Conservation (phyloP, 2,329 filamentous ascomycete genomes). For the Xylaria sp. region DNA sequence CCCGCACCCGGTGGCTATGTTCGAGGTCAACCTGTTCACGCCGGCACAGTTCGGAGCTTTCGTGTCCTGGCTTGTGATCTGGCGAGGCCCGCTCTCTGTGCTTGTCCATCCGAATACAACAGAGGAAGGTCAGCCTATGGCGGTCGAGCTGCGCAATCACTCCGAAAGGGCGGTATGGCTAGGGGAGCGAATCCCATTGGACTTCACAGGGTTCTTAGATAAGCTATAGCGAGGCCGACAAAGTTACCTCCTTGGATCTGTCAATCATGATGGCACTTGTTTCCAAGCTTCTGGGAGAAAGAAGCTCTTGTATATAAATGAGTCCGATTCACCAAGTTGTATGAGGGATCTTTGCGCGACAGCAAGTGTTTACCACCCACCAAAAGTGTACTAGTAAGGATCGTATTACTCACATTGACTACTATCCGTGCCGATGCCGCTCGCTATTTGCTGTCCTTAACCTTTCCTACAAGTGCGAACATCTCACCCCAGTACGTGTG, state of each 20-base stretch:
- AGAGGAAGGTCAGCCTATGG: slow-evolving; percentile 47
- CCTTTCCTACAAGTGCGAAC: neutral
- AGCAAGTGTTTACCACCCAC: no score
- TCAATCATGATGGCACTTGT: no score
- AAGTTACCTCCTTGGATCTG: no score
- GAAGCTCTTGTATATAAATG: no score
- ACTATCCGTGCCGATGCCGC: no score
- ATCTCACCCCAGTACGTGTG: neutral
- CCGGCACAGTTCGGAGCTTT: slow-evolving; percentile 92
- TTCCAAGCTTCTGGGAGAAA: neutral
- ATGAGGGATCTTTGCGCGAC: no score
- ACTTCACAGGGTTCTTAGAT: slow-evolving; percentile 52
- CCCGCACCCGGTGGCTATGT: slow-evolving; percentile 87
- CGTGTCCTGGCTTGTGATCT: slow-evolving; percentile 83
- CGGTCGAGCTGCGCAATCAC: slow-evolving; percentile 65
- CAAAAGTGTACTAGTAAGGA: no score
- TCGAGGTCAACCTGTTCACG: slow-evolving; percentile 89
- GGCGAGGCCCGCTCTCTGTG: slow-evolving; percentile 81
- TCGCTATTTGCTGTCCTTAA: no score
- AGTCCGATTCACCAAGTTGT: no score
- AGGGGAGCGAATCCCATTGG: slow-evolving; percentile 72
- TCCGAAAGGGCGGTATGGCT: slow-evolving; percentile 78
- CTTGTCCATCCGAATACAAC: slow-evolving; percentile 84
- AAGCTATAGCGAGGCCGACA: neutral
- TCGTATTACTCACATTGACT: no score